phyloP scores from a whole-genome alignment of 2,329 filamentous ascomycete genomes.

The Neonectria sp. region DNA sequence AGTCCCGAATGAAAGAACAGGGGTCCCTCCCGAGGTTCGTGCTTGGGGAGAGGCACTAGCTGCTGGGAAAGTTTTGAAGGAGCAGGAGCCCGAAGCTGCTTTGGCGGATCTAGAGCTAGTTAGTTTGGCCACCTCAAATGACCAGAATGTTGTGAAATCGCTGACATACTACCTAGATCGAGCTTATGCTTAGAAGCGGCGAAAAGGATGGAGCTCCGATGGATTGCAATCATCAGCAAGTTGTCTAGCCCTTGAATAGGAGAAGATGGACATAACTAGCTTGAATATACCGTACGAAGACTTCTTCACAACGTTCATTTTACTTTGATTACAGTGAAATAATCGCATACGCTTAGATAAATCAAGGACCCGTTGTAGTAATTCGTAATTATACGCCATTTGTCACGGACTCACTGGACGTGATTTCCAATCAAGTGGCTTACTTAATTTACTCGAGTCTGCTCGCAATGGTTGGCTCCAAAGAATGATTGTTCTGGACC shows the following conservation, averaged over 20 bases:
- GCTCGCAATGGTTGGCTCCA: no score
- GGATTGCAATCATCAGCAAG: neutral
- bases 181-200: neutral
- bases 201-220: neutral
- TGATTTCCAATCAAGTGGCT: no score
- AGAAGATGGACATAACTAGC: neutral
- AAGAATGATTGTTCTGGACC: no score
- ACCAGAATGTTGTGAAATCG: slow-evolving; percentile 8
- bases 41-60: slow-evolving; percentile 13
- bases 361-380: no score
- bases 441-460: no score
- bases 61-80: neutral
- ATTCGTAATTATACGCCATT: no score
- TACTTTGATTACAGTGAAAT: no score
- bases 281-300: neutral
- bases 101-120: slow-evolving; percentile 13
- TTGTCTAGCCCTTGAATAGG: neutral
- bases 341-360: no score
- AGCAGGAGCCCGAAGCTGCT: slow-evolving; percentile 15
- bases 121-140: neutral
- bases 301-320: neutral
- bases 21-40: slow-evolving; percentile 14
- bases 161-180: neutral
- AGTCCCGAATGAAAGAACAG: slow-evolving; percentile 12
- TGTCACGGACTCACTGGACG: no score